Percentiles rank a stretch among this genome's conserved stretches.
Evolutionary conservation across 2,329 filamentous ascomycete species (phyloP).

Genomic region (Sclerotinia trifoliorum): DNA sequence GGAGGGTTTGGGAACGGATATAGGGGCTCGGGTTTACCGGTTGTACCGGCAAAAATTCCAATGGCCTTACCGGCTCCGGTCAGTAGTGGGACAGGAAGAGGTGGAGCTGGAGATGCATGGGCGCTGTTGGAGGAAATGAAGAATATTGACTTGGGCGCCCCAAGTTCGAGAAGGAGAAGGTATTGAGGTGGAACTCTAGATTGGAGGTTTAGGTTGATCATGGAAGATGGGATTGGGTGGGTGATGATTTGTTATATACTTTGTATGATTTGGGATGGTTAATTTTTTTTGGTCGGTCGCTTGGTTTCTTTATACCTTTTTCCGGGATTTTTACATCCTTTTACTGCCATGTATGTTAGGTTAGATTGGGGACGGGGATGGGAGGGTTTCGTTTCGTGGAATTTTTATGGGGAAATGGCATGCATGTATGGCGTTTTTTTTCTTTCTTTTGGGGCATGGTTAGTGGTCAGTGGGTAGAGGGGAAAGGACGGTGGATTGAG

Average conservation of each 20-base stretch:
- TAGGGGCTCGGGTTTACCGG: slow-evolving; percentile 44
- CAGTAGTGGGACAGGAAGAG: slow-evolving; percentile 27
- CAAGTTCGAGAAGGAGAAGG: slow-evolving; percentile 43
- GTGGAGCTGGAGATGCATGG: slow-evolving; percentile 43
- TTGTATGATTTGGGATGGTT: slow-evolving; percentile 12
- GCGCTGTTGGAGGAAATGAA: slow-evolving; percentile 71
- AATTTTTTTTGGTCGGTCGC: slow-evolving; percentile 2
- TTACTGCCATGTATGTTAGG: not conserved
- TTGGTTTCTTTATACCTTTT: slow-evolving; percentile 3
- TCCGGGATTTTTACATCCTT: not conserved
- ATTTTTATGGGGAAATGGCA: not conserved
- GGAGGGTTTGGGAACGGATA: slow-evolving; percentile 28
- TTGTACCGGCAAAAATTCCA: slow-evolving; percentile 71
- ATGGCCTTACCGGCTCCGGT: slow-evolving; percentile 39
- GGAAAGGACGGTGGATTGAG: not conserved
- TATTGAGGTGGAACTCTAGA: not conserved
- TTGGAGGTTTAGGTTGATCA: too few species aligned
- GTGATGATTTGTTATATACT: slow-evolving; percentile 3
- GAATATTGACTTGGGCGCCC: slow-evolving; percentile 63
- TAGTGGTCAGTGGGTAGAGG: not conserved
- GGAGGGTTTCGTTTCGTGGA: not conserved
- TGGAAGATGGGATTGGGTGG: not conserved
- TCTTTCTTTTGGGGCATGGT: not conserved
- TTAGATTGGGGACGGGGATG: not conserved
- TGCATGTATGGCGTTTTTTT: slow-evolving; percentile 6